These are phyloP conservation scores for Paramecium pentaurelia DNA, from an alignment of 73 alveolate species.

Conservation along the genomic window DNA sequence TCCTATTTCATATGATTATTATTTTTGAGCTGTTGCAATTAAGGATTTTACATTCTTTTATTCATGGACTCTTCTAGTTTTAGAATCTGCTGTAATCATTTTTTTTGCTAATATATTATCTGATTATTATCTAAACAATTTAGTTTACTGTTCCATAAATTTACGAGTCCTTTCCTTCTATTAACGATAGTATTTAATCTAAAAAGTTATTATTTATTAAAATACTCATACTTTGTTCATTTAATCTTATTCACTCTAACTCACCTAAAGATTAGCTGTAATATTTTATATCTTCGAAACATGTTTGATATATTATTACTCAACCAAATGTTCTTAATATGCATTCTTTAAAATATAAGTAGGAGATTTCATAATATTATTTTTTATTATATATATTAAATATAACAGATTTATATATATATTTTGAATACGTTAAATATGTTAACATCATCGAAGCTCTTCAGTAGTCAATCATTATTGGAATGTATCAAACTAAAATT, in stretches of 20 bases:
- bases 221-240: slow-evolving; percentile 11
- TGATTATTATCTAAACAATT: not conserved
- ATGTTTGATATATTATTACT: not conserved
- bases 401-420: not conserved
- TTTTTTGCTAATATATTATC: not conserved
- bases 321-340: slow-evolving; percentile 1
- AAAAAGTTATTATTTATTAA: not conserved
- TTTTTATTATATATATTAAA: not conserved
- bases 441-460: not conserved
- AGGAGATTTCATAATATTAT: slow-evolving; percentile 35
- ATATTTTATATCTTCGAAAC: not conserved
- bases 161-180: slow-evolving; percentile 17
- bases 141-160: not conserved
- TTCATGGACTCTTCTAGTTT: not conserved
- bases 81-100: not conserved
- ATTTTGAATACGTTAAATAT: not conserved
- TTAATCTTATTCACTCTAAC: not conserved
- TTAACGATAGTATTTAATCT: not conserved
- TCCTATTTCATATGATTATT: slow-evolving; percentile 27
- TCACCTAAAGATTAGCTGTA: not conserved
- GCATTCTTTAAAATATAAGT: slow-evolving; percentile 34
- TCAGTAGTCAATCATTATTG: not conserved
- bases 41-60: not conserved
- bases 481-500: not conserved
- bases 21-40: not conserved